Conservation (phyloP, 257 asterid genomes). For the Nicotiana undulata region DNA sequence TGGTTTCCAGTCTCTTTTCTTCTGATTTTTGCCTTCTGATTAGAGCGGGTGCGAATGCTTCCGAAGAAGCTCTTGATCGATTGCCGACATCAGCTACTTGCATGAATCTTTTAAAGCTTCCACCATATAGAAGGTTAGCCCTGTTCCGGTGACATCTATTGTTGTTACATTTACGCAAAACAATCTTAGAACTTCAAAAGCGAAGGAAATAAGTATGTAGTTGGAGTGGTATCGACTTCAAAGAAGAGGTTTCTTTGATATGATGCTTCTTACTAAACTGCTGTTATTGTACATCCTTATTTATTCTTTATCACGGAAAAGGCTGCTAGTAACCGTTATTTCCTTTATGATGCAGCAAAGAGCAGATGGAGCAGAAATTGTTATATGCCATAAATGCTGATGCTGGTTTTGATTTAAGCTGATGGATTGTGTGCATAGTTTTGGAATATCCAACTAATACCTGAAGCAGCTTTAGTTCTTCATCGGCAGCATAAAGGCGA, state of each 20-base stretch:
- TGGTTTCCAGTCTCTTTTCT: background rate
- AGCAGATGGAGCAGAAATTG: constrained; percentile 83
- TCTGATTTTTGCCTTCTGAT: background rate
- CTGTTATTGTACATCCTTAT: background rate
- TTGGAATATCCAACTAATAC: background rate
- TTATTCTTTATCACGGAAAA: background rate
- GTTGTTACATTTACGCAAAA: background rate
- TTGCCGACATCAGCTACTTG: constrained; percentile 97
- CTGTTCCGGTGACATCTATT: background rate
- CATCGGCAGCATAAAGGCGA: background rate
- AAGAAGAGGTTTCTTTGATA: background rate
- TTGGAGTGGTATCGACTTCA: background rate
- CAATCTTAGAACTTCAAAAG: background rate
- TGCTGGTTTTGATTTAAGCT: constrained; percentile 96
- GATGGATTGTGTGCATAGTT: constrained; percentile 16
- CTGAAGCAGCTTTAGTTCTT: background rate
- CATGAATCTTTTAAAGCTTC: constrained; percentile 97
- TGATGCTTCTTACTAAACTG: background rate
- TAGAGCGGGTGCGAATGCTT: constrained; percentile 87
- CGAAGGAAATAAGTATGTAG: background rate
- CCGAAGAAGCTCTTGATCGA: constrained; percentile 83
- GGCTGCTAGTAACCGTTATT: background rate
- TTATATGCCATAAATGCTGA: constrained; percentile 79
- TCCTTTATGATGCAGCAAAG: constrained; percentile 49
- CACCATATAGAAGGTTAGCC: constrained; percentile 85